A percentile compares a stretch with the other conserved stretches of the same genome.
phyloP scores from a whole-genome alignment of 805 yeast species.

The Candida endomychidarum region DNA sequence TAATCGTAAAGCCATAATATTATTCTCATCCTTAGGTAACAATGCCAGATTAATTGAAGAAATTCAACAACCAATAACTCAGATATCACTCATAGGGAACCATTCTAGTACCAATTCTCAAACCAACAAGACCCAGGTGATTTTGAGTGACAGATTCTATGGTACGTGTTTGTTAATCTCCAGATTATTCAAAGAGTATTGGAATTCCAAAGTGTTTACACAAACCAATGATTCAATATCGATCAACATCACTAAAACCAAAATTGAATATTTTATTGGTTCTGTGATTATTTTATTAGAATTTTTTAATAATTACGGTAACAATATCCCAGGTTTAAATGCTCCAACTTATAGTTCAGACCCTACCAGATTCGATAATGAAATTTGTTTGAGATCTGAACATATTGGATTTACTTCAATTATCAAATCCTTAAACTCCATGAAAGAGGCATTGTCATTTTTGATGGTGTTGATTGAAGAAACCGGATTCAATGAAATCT shows the following conservation, averaged over 20 bases:
- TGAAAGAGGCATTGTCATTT: constrained; percentile 90
- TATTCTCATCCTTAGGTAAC: constrained; percentile 55
- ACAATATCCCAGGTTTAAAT: constrained; percentile 57
- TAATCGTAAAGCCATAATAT: constrained; percentile 48
- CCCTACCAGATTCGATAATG: constrained; percentile 51
- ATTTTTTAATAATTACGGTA: constrained; percentile 66
- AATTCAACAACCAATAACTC: constrained; percentile 11
- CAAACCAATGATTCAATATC: constrained; percentile 42
- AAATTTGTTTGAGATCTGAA: constrained; percentile 83
- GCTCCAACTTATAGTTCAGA: constrained; percentile 57
- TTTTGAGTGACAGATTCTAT: constrained; percentile 86
- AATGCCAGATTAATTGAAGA: constrained; percentile 43
- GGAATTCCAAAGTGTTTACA: constrained; percentile 71
- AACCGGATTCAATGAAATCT: constrained; percentile 60
- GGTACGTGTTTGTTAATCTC: constrained; percentile 80
- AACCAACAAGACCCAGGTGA: constrained; percentile 61
- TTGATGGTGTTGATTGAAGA: constrained; percentile 80
- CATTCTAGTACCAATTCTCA: neutral
- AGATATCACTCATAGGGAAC: constrained; percentile 7
- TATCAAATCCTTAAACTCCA: constrained; percentile 67
- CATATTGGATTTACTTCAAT: constrained; percentile 82
- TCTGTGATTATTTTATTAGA: constrained; percentile 68
- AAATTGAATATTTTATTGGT: constrained; percentile 68
- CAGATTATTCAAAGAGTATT: constrained; percentile 72
- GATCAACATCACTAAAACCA: constrained; percentile 46